Evolutionary conservation across 805 yeast genomes (phyloP), one percentile per base, ranked within the genome.

Genomic region (Spathaspora arborariae): DNA sequence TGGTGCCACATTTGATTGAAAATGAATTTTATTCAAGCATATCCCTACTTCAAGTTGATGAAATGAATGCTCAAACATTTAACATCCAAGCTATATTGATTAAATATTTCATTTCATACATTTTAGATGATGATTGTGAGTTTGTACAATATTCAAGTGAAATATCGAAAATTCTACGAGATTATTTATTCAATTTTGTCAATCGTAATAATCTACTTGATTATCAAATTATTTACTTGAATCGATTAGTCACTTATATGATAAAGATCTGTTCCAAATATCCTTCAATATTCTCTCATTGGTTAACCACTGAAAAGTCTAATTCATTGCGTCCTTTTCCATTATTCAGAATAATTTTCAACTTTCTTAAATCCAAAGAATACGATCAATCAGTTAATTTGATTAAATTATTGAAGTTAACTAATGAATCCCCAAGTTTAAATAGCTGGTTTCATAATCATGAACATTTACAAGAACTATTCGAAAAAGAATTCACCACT

Each of bases 21-120:
- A 36, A 33, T 24, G 48, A 42, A 8, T 51, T 42, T 24, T 52
- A 47, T 42, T 19, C 30, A 10, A 26, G 21, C 13, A 20, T 52
- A n/a, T 40, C 52, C 7, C 18, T 20, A 26, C 37, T 48, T 10
- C 39, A 44, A 16, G 34, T 45, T 2, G 36, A 15, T 20, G 44
- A 43, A 13, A 19, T 39, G 7, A 40, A 37, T 26, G 9, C 11
- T 9, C 42, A 40, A 15, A 43, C 53, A 21, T 52, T 54, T 44
- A 51, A 55, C 20, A 51, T 47, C 22, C 47, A 47, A 21, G 50
- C 49, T 9, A 18, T 45, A 11, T 40, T 49, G n/a, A 46, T 47
- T 22, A 51, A 54, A 34, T 45, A 51, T 20, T 45, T 56, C 18
- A 39, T 51, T 16, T 36, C 21, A 4, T 46, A 33, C 26, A 30